Conservation (phyloP, 176 grass and related monocot genomes). For the Triticum urartu region DNA sequence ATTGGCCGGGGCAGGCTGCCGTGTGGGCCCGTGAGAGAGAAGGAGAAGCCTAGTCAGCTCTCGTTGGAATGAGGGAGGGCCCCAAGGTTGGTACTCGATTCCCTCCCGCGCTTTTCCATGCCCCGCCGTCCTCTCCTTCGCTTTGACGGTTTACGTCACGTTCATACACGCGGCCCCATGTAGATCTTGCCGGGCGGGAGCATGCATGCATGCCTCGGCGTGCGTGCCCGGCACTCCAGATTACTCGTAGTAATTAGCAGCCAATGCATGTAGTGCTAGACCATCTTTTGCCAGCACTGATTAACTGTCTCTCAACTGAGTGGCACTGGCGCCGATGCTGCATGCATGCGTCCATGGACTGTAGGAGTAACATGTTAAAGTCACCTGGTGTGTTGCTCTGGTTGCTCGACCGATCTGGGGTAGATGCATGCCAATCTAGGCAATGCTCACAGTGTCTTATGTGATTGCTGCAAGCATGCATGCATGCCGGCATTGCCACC, state of each 20-base stretch:
- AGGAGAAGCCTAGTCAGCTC: constrained; percentile 40
- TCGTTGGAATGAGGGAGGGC: constrained; percentile 58
- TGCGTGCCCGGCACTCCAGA: constrained; percentile 8
- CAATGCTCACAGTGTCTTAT: not conserved
- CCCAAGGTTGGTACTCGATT: constrained; percentile 68
- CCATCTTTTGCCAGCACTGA: constrained; percentile 7
- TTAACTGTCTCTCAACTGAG: constrained; percentile 35
- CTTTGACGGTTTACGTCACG: constrained; percentile 86
- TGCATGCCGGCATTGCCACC: constrained; percentile 15
- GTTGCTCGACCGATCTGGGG: not conserved
- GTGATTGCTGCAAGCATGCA: constrained; percentile 10
- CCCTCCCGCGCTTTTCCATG: constrained; percentile 18
- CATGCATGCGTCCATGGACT: not conserved
- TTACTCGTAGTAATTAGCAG: constrained; percentile 29
- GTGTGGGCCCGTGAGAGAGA: constrained; percentile 35
- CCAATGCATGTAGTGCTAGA: constrained; percentile 31
- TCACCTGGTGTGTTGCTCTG: not conserved
- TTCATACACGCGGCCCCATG: constrained; percentile 82
- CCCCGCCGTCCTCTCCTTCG: not conserved
- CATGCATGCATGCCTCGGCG: constrained; percentile 26
- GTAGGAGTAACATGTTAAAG: not conserved
- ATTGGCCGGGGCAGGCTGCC: constrained; percentile 52
- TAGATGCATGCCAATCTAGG: not conserved
- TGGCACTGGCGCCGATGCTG: not conserved
- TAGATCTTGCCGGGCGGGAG: constrained; percentile 56